Base-by-base conservation (phyloP, 2,329 filamentous ascomycete genomes). In the Colletotrichum shisoi region DNA sequence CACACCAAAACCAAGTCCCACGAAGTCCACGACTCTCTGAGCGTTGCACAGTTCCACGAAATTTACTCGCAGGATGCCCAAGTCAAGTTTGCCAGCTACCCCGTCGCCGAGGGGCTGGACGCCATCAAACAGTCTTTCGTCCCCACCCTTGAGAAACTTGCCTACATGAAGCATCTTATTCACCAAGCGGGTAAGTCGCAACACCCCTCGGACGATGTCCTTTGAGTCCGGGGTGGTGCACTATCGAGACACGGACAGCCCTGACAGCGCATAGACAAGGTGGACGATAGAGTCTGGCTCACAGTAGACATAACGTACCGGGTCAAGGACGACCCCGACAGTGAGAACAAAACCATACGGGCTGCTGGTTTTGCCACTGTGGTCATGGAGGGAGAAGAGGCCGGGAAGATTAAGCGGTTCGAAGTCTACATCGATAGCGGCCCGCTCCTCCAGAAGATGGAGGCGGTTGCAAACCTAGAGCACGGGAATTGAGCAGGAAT, bases 91-190 rank as follows among this genome's bases (percentile, higher is more conserved):
- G 27, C 51, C 3, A 66, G 62, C 11, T 31, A 15, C 9, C 63
- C 57, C 1, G 15, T 42, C 0, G 31, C 39, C 4, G 15, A 57
- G 15, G 63, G 63, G 6, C 21, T 66, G 3, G 57, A 66, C 3
- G 37, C 44, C 0, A 66, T 66, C 8, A 49, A 39, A 19, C 21
- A 56, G 11, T 13, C 15, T 1, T 51, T 66, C 3, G 12, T 44
- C 1, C 34, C 42, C 9, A 24, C 24, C 2, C 62, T 51, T n/a
- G 31, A 17, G 4, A 21, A n/a, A 8, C 44, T 66, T n/a, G 15
- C 49, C 1, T 49, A 51, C 19, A 66, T 66, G 63, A 66, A 66
- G 37, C 63, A 66, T 13, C 19, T 61, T 6, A 51, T 42, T 3
- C 40, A n/a, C 12, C 17, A 15, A 2, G 58, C 49, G 7, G 57